phyloP scores from a whole-genome alignment of 805 yeast genomes.

The Millerozyma acaciae region DNA sequence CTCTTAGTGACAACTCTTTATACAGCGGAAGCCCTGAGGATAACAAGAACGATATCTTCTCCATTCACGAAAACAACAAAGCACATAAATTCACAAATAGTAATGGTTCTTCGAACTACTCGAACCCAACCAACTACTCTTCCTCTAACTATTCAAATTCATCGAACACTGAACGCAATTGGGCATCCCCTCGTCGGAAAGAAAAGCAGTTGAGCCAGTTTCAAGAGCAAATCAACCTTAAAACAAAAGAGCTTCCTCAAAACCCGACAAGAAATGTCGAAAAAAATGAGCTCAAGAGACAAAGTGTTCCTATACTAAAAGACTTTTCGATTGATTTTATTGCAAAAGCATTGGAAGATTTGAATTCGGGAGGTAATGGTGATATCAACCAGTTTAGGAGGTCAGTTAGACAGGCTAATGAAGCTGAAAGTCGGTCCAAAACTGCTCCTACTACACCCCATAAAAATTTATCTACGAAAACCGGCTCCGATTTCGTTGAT shows the following conservation, averaged over 20 bases:
- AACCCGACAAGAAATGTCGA: constrained; percentile 5
- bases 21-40: constrained; percentile 11
- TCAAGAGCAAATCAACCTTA: constrained; percentile 37
- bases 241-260: constrained; percentile 26
- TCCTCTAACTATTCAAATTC: constrained; percentile 14
- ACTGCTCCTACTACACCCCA: constrained; percentile 17
- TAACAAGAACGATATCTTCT: constrained; percentile 17
- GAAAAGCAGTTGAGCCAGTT: constrained; percentile 29
- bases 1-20: too few species aligned
- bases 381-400: constrained; percentile 38
- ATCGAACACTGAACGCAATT: constrained; percentile 27
- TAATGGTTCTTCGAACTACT: constrained; percentile 27
- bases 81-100: constrained; percentile 10
- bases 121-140: constrained; percentile 36
- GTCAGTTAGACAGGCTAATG: constrained; percentile 28
- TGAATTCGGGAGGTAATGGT: constrained; percentile 43
- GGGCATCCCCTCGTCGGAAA: constrained; percentile 42
- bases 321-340: constrained; percentile 45
- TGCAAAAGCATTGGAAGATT: constrained; percentile 44
- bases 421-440: constrained; percentile 9
- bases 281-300: constrained; percentile 3
- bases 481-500: constrained; percentile 30
- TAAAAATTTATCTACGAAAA: constrained; percentile 5
- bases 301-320: constrained; percentile 32
- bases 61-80: constrained; percentile 5